Conservation (phyloP, 2,329 filamentous ascomycete species). For the Dactylonectria macrodidyma region DNA sequence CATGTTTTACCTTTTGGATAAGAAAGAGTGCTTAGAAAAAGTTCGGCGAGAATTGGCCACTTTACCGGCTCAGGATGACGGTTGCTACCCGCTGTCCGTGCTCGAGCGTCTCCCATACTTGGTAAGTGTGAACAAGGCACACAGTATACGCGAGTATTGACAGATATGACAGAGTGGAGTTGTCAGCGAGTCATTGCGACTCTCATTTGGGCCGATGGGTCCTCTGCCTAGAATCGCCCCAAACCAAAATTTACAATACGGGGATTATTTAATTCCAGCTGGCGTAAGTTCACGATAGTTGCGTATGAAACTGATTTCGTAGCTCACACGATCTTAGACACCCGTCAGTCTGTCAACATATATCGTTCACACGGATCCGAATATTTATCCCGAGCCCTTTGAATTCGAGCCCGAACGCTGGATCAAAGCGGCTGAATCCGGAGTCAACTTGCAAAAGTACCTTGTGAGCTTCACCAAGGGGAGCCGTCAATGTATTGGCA, state of each 20-base stretch:
- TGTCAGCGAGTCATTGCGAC: constrained; percentile 4
- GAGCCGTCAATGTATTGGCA: constrained; percentile 11
- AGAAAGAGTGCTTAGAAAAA: neutral
- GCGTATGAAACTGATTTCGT: neutral
- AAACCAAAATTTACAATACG: constrained; percentile 5
- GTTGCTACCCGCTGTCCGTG: neutral
- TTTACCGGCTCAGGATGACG: neutral
- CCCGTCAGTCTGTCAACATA: constrained; percentile 10
- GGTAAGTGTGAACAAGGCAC: neutral
- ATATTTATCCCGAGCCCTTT: constrained; percentile 6
- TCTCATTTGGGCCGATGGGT: constrained; percentile 6
- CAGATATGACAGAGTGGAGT: neutral
- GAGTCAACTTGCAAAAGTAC: constrained; percentile 2
- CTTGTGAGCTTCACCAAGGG: constrained; percentile 12
- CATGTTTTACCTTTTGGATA: constrained; percentile 3
- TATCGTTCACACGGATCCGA: constrained; percentile 10
- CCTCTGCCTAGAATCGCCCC: constrained; percentile 3
- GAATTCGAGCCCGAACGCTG: constrained; percentile 12
- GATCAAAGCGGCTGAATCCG: constrained; percentile 1
- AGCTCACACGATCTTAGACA: neutral
- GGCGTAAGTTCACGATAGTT: neutral
- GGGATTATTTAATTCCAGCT: neutral
- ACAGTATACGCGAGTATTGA: neutral
- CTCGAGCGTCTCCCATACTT: constrained; percentile 7
- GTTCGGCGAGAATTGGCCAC: neutral